Percentiles rank a stretch among this genome's conserved stretches.
Conservation (phyloP, 495 filamentous ascomycete genomes). For the Rostrohypoxylon terebratum region DNA sequence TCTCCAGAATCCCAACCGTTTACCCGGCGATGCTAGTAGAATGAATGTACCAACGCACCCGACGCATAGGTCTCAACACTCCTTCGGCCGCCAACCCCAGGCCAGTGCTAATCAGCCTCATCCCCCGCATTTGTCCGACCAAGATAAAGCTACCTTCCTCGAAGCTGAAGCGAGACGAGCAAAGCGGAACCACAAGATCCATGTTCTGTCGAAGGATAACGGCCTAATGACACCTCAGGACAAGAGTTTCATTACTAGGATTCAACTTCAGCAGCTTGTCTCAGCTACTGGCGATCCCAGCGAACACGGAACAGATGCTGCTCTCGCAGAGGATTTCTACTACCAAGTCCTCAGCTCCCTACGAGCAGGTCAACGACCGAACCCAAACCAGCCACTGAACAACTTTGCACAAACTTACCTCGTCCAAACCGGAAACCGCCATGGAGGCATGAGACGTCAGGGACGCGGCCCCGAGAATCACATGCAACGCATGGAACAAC, state of each 20-base stretch:
- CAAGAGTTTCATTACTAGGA: conserved; percentile 98
- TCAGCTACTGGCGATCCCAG: conserved; percentile 87
- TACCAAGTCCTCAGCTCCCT: conserved; percentile 97
- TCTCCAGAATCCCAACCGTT: conserved; percentile 62
- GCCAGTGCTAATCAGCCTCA: conserved; percentile 78
- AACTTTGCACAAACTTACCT: conserved; percentile 99
- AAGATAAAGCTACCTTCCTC: conserved; percentile 79
- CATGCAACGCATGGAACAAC: conserved; percentile 98
- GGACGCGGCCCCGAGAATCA: conserved; percentile 90
- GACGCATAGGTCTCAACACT: conserved; percentile 53
- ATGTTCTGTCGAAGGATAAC: conserved; percentile 90
- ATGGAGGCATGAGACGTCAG: conserved; percentile 76
- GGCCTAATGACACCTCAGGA: conserved; percentile 99
- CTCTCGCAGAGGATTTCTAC: conserved; percentile 93
- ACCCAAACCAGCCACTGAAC: conserved; percentile 89
- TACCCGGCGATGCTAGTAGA: conserved; percentile 54
- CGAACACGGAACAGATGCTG: conserved; percentile 81
- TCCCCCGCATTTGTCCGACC: conserved; percentile 79
- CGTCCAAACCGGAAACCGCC: conserved; percentile 86
- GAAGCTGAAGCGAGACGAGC: conserved; percentile 93
- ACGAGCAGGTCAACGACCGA: conserved; percentile 84
- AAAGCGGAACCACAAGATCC: conserved; percentile 99
- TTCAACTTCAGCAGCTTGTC: conserved; percentile 96
- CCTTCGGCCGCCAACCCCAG: conserved; percentile 52
- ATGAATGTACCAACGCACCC: conserved; percentile 50